These are phyloP conservation scores for Kazachstania taianensis DNA, from an alignment of 805 yeast genomes.

Conservation along the genomic window DNA sequence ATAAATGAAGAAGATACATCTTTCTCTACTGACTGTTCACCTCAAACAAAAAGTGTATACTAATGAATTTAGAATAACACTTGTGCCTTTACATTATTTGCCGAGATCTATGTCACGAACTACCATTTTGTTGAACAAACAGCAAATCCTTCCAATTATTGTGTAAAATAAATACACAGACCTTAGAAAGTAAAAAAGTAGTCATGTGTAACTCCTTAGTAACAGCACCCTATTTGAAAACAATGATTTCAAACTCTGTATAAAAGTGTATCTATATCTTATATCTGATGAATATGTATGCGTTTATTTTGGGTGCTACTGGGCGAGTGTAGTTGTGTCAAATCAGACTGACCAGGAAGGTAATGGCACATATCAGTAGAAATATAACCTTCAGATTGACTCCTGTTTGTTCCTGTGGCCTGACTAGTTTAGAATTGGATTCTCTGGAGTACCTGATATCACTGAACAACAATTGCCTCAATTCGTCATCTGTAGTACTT, in stretches of 20 bases:
- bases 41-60: too few relatives aligned
- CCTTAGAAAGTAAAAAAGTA: too few relatives aligned
- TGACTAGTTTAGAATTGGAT: constrained; percentile 6
- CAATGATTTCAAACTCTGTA: too few relatives aligned
- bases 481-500: not conserved
- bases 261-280: too few relatives aligned
- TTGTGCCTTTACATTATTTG: not conserved
- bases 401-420: constrained; percentile 1
- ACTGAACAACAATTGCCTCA: not conserved
- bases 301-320: too few relatives aligned
- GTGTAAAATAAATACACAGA: too few relatives aligned
- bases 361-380: constrained; percentile 7
- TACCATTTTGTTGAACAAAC: too few relatives aligned
- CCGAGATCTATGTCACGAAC: too few relatives aligned
- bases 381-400: constrained; percentile 9
- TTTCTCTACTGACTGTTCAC: too few relatives aligned
- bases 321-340: constrained; percentile 2
- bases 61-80: not conserved
- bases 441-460: constrained; percentile 5
- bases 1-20: too few relatives aligned
- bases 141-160: too few relatives aligned
- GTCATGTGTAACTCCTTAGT: too few relatives aligned
- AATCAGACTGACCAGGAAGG: constrained; percentile 8
- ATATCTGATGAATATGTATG: not conserved
- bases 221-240: not conserved